Evolutionary conservation across 2,329 filamentous ascomycete genomes (phyloP), one percentile per base, ranked within the genome.

Genomic region (Paraphoma chrysanthemicola): DNA sequence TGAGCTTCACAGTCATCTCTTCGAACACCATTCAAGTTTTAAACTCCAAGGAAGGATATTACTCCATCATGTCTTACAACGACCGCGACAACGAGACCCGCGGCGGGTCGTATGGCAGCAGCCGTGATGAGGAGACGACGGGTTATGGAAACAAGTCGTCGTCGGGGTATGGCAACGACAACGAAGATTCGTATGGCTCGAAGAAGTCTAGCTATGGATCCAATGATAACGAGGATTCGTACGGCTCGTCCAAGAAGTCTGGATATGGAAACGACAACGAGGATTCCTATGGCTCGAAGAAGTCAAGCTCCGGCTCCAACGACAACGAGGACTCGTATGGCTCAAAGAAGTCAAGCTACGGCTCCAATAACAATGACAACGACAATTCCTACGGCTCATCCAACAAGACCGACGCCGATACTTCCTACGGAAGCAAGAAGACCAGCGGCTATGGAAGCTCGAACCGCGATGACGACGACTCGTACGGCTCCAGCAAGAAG

Each of bases 401-500:
- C 4, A 43, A 48, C 7, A 44, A 54, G 29, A 47, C 41, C 30
- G 51, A 44, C 8, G 30, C 33, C n/a, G 41, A 44, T 4, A 17
- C 43, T 18, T 42, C 29, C 11, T 47, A 47, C n/a, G 29, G 29
- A 29, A 33, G 28, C 29, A 47, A 47, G 45, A 47, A 47, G 45
- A 46, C 17, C 12, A 33, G 28, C 9, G 17, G 45, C n/a, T 47
- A 47, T 29, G 45, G 45, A 3, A 11, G 10, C 9, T 46, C 44
- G 12, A 31, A 46, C 14, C 12, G 33, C 6, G 45, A 47, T 29
- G 18, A 47, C 11, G 45, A 47, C 12, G 33, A 54, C 11, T 54
- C 55, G 8, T 57, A 53, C 43, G 48, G 52, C 14, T 54, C 51
- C 7, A 50, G n/a, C 23, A 59, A 55, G 46, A 58, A 58, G 54